Evolutionary conservation across 1,284 basidiomycete genomes (phyloP).

Genomic region (Vanrija sp.): DNA sequence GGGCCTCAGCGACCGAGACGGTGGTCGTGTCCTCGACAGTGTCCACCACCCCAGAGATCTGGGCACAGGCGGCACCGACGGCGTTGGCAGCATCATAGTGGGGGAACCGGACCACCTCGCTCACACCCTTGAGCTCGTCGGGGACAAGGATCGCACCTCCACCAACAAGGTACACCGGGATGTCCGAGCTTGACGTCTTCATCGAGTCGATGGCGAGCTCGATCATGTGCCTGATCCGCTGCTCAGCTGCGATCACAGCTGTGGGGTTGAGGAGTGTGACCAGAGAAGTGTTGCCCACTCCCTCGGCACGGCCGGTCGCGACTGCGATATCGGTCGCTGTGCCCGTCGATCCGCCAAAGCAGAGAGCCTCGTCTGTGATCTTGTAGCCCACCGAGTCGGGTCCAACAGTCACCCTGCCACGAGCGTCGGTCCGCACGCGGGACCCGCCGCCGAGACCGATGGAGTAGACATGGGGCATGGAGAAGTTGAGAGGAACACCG

Average conservation of each 20-base stretch:
- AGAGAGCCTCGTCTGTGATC: conserved; percentile 52
- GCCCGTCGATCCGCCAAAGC: conserved; percentile 55
- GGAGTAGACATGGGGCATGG: conserved; percentile 33
- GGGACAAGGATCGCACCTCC: conserved; percentile 46
- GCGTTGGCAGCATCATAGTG: conserved; percentile 58
- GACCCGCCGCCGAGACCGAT: conserved; percentile 42
- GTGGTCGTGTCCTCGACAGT: conserved; percentile 32
- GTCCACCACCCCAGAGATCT: conserved; percentile 37
- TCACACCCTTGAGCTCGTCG: conserved; percentile 51
- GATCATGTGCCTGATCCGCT: conserved; percentile 53
- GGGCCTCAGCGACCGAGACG: conserved; percentile 21
- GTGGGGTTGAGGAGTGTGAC: conserved; percentile 41
- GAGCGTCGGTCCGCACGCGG: conserved; percentile 22
- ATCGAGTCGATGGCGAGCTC: conserved; percentile 56
- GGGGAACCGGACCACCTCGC: conserved; percentile 54
- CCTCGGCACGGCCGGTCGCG: conserved; percentile 39
- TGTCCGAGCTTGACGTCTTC: conserved; percentile 57
- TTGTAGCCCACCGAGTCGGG: conserved; percentile 59
- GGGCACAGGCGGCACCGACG: conserved; percentile 51
- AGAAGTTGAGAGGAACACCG: conserved; percentile 35
- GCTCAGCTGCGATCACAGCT: conserved; percentile 41
- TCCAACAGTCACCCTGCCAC: conserved; percentile 52
- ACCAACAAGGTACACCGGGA: conserved; percentile 36
- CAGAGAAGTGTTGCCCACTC: conserved; percentile 48
- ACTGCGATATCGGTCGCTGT: conserved; percentile 58